Conservation (phyloP, 2,329 filamentous ascomycete genomes). For the Dactylella cylindrospora region DNA sequence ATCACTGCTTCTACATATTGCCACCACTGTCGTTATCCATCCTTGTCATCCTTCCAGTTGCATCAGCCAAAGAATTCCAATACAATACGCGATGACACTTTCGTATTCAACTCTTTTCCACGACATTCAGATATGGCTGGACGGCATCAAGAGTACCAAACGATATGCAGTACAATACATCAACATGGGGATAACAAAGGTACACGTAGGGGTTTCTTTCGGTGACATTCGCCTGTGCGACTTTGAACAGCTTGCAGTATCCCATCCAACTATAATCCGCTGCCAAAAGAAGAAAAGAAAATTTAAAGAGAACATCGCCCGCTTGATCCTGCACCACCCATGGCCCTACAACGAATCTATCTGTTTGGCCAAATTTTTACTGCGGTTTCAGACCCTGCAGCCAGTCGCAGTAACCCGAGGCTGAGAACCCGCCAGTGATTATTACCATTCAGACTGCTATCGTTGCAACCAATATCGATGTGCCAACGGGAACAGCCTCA, state of each 20-base stretch:
- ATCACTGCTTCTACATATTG: constrained; percentile 28
- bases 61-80: constrained; percentile 23
- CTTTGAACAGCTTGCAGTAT: constrained; percentile 2
- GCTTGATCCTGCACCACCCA: no score
- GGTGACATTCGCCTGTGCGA: constrained; percentile 18
- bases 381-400: no score
- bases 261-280: no score
- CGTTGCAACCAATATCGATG: no score
- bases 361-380: no score
- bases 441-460: no score
- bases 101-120: constrained; percentile 7
- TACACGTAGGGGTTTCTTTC: constrained; percentile 35
- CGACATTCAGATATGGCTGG: constrained; percentile 5
- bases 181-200: background rate
- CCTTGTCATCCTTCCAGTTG: constrained; percentile 20
- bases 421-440: no score
- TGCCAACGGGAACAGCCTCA: no score
- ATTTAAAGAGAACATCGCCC: no score
- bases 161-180: constrained; percentile 6
- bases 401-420: no score
- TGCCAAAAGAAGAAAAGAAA: no score
- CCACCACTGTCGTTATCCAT: constrained; percentile 33
- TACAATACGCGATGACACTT: constrained; percentile 11
- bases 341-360: no score
- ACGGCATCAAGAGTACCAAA: background rate